Base-by-base conservation (phyloP, 2,329 filamentous ascomycete genomes). In the Madurella fahalii region DNA sequence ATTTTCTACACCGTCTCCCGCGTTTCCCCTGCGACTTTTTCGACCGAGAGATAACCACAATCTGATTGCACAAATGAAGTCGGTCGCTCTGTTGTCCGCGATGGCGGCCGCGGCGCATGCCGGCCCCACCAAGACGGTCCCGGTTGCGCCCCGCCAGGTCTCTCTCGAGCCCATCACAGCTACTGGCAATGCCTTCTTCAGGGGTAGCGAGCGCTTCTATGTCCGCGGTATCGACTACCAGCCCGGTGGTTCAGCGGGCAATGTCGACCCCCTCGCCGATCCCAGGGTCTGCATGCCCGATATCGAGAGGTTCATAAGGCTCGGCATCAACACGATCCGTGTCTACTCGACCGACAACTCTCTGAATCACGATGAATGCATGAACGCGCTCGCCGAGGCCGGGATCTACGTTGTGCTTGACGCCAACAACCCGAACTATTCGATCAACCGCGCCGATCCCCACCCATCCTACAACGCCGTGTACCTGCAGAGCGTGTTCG, bases 281-380 rank as follows among this genome's bases (percentile, higher is more conserved):
- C 67, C 76, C 40, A 72, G 73, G 5, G 73, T 79, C 67, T 96
- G 92, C 82, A 80, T 82, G 70, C 87, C 90, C 61, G 90, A 95
- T 67, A 87, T 96, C 64, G 74, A 75, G 48, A 79, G 89, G 69
- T 95, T 96, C 83, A 82, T 89, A 77, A 82, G 90, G 62, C 80
- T 96, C 47, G 90, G 91, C 45, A 77, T 96, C 74, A 96, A 96
- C 79, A 90, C 90, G 37, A 80, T 96, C 69, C 91, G 92, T 73
- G 88, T 96, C 60, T 96, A 96, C 80, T 90, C 87, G 16, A 86
- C 95, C 65, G 92, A 96, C 78, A 96, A 96, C 81, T 85, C 84
- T 49, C 74, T 78, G 65, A 74, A 87, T 71, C 92, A 96, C 75
- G 84, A 91, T 65, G 81, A 84, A 61, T 96, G 92, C 79, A 96